A percentile compares a stretch with the other conserved stretches of the same genome.
phyloP scores from a whole-genome alignment of 257 asterid species.

The Primulina tabacum region DNA sequence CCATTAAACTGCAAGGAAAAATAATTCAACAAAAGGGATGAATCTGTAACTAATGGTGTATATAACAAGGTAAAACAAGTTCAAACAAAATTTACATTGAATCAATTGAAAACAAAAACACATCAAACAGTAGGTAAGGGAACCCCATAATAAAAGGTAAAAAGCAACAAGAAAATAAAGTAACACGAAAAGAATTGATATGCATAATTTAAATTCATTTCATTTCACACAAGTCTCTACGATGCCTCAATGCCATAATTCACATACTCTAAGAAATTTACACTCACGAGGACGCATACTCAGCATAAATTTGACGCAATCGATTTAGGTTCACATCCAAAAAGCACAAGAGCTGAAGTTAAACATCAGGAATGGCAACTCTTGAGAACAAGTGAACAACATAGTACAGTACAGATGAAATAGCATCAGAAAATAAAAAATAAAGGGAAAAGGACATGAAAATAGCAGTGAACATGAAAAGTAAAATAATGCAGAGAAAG shows the following conservation, averaged over 20 bases:
- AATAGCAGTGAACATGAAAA: conserved; percentile 3
- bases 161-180: background rate
- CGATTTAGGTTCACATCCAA: background rate
- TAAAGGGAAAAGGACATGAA: conserved; percentile 10
- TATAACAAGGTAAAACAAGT: conserved; percentile 8
- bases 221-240: conserved; percentile 4
- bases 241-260: conserved; percentile 14
- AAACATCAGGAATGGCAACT: conserved; percentile 10
- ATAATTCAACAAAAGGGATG: conserved; percentile 17
- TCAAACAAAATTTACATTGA: background rate
- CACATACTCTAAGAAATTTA: conserved; percentile 8
- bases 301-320: conserved; percentile 6
- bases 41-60: conserved; percentile 15
- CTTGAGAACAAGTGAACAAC: conserved; percentile 12
- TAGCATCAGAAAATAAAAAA: conserved; percentile 7
- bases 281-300: background rate
- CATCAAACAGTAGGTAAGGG: background rate
- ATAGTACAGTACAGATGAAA: background rate
- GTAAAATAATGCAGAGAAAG: conserved; percentile 6
- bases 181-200: background rate
- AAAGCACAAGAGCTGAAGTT: conserved; percentile 16
- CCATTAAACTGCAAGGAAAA: conserved; percentile 66
- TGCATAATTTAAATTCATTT: background rate
- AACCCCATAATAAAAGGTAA: background rate
- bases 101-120: conserved; percentile 8